A percentile compares a stretch with the other conserved stretches of the same genome.
Evolutionary conservation across 129 eudicot genomes (phyloP).

Genomic region (Tagetes patula): DNA sequence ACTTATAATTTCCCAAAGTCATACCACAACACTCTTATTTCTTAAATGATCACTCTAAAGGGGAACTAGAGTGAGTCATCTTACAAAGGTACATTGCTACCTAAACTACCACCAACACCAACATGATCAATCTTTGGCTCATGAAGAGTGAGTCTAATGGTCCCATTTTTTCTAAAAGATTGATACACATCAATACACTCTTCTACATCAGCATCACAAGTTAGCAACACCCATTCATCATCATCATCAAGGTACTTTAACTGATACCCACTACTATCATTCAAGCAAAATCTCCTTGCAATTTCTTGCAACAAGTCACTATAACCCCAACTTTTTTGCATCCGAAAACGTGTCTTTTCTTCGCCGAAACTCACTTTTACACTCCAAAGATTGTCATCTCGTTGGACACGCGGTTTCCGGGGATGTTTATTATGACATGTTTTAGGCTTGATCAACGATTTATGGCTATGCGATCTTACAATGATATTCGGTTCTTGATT

Average conservation of each 20-base stretch:
- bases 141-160: conserved; percentile 56
- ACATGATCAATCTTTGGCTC: conserved; percentile 40
- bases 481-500: conserved; percentile 41
- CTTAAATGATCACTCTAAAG: too few species aligned
- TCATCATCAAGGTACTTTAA: conserved; percentile 91
- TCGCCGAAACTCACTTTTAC: conserved; percentile 77
- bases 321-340: conserved; percentile 62
- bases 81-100: conserved; percentile 50
- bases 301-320: conserved; percentile 56
- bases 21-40: too few species aligned
- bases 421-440: conserved; percentile 25
- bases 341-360: conserved; percentile 74
- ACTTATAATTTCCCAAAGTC: too few species aligned
- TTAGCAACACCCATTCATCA: conserved; percentile 81
- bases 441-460: conserved; percentile 32
- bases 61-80: neutral
- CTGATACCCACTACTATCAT: conserved; percentile 46
- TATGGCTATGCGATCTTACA: conserved; percentile 62
- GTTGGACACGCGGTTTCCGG: conserved; percentile 29
- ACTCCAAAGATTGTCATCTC: conserved; percentile 43
- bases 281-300: conserved; percentile 58
- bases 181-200: conserved; percentile 80
- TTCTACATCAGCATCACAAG: conserved; percentile 85
- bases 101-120: conserved; percentile 60
- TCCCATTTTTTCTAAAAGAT: conserved; percentile 39